Evolutionary conservation across 2,329 filamentous ascomycete species (phyloP).

Genomic region (Cryphonectria radicalis): DNA sequence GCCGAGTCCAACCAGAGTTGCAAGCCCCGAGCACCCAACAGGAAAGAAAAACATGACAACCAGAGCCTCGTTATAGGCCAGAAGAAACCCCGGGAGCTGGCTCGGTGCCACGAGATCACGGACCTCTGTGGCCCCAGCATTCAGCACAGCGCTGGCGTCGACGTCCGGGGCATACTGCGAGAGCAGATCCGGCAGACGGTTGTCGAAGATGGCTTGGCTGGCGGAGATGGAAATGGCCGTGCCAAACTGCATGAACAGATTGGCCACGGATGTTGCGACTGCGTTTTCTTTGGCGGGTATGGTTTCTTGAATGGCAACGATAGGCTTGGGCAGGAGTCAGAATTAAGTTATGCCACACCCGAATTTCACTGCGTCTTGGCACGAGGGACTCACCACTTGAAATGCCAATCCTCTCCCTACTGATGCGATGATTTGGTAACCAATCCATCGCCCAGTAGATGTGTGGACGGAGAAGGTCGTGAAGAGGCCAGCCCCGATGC

Average conservation of each 20-base stretch:
- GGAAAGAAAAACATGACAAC: neutral
- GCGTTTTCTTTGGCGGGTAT: neutral
- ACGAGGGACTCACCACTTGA: neutral
- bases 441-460: neutral
- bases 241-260: slow-evolving; percentile 1
- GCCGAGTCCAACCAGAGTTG: neutral
- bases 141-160: neutral
- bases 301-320: neutral
- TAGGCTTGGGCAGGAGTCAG: neutral
- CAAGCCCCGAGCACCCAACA: neutral
- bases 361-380: neutral
- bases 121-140: neutral
- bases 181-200: neutral
- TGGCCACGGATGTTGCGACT: neutral
- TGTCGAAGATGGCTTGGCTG: neutral
- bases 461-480: neutral
- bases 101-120: neutral
- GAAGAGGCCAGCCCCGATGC: neutral
- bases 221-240: neutral
- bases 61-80: neutral
- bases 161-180: neutral
- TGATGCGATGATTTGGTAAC: neutral
- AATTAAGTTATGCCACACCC: neutral
- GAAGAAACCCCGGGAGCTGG: neutral
- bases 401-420: neutral